A percentile compares a stretch with the other conserved stretches of the same genome.
Evolutionary conservation across 2,329 filamentous ascomycete species (phyloP).

Genomic region (Thermoascus crustaceus): DNA sequence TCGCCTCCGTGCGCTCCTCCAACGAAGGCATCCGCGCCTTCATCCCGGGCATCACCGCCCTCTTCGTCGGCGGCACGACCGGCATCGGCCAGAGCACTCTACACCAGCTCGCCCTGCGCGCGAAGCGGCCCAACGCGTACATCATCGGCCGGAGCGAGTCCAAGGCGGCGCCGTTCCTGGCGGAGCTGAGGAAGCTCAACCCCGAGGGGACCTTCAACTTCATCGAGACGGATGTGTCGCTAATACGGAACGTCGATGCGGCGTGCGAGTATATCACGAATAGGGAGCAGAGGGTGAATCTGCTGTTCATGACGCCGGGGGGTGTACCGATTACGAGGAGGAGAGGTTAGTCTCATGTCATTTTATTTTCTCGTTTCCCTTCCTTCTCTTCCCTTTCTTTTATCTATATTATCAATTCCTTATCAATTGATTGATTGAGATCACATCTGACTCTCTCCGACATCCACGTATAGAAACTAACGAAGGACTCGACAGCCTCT

Average conservation of each 20-base stretch:
- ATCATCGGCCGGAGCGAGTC: slow-evolving; percentile 40
- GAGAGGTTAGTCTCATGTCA: slow-evolving; percentile 9
- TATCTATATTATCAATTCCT: slow-evolving; percentile 1
- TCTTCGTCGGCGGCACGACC: slow-evolving; percentile 42
- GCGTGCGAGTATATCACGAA: slow-evolving; percentile 39
- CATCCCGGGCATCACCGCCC: too few relatives aligned
- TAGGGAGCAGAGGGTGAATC: slow-evolving; percentile 20
- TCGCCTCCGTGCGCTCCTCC: too few relatives aligned
- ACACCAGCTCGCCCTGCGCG: slow-evolving; percentile 37
- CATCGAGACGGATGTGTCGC: slow-evolving; percentile 41
- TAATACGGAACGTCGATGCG: slow-evolving; percentile 45
- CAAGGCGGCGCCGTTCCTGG: slow-evolving; percentile 31
- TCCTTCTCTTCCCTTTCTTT: not conserved
- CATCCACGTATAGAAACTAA: slow-evolving; percentile 16
- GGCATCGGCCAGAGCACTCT: slow-evolving; percentile 48
- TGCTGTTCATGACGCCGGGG: slow-evolving; percentile 23
- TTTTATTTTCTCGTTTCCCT: not conserved
- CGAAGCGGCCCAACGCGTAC: slow-evolving; percentile 41
- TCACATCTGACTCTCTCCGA: not conserved
- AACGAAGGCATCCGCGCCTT: too few relatives aligned
- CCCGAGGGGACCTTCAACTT: slow-evolving; percentile 40
- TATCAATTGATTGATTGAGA: not conserved
- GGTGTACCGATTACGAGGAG: slow-evolving; percentile 9
- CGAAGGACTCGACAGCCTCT: slow-evolving; percentile 24
- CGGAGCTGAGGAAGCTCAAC: slow-evolving; percentile 38